Evolutionary conservation across 169 alveolate species (phyloP), one percentile per base, ranked within the genome.

Genomic region (Theileria annulata): DNA sequence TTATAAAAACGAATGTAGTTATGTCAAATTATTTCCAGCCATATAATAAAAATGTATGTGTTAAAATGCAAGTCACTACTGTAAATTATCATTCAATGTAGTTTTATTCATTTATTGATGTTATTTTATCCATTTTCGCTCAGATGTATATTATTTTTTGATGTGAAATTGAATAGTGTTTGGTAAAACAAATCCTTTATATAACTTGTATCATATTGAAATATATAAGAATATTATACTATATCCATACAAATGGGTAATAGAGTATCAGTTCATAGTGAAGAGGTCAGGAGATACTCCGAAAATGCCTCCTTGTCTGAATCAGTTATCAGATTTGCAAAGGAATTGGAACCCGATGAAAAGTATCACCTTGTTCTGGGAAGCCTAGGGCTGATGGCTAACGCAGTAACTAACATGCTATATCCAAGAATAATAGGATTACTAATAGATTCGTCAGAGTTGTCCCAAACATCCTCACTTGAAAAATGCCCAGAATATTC

Each of bases 391-490:
- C 25, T 82, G 73, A 79, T 66, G 15, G 73, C 71, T 21, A 75
- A 75, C 49, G 89, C 89, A 0, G 31, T 58, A 0, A 82, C 89
- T 8, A 82, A 82, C 72, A 75, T 82, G 86, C 28, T 60, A 30
- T 82, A 75, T 51, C 89, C 89, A 10, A 67, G 81, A 47, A 68
- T 82, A 31, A 74, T 82, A 21, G 89, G 89, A 23, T 37, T 17
- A 59, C 75, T 82, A 33, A 82, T 82, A 21, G 89, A 82, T 60
- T 68, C 89, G 21, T 71, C 81, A 8, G 75, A 75, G 48, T 64
- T 78, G 27, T 81, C 83, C 15, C 28, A 27, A 23, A 6, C 23
- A 3, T 56, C 31, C 66, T 13, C n/a, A 27, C 54, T 59, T 12
- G 27, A 21, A 8, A 66, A 71, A n/a, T 23, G 15, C 8, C 12